Percentiles rank a stretch among this genome's conserved stretches.
Evolutionary conservation across 2,329 filamentous ascomycete genomes (phyloP).

Genomic region (Elsinoe batatas): DNA sequence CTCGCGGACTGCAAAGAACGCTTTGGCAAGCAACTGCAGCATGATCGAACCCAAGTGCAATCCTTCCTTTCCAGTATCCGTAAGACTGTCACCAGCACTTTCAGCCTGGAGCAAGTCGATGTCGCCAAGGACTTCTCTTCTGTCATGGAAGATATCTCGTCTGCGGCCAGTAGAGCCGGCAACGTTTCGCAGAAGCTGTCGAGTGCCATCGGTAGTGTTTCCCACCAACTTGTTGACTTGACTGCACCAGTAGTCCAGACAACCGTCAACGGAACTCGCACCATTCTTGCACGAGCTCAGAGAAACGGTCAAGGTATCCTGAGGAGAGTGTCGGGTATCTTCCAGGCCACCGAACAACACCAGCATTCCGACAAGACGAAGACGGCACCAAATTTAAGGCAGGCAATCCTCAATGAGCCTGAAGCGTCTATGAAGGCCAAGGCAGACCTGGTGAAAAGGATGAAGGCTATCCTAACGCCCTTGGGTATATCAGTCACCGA

Average conservation of each 20-base stretch:
- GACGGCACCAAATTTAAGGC: too few species aligned
- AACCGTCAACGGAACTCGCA: background rate
- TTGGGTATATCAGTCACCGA: too few species aligned
- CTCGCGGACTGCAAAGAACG: background rate
- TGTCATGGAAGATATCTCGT: background rate
- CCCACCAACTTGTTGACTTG: background rate
- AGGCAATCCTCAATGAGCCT: too few species aligned
- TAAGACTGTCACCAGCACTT: background rate
- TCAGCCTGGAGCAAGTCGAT: background rate
- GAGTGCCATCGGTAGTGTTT: background rate
- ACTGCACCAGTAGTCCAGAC: background rate
- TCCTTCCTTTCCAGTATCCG: too few species aligned
- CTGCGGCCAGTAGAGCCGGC: background rate
- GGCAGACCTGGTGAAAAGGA: too few species aligned
- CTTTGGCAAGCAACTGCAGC: background rate
- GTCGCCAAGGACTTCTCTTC: background rate
- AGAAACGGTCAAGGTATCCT: background rate
- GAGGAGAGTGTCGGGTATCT: background rate
- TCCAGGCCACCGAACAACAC: background rate
- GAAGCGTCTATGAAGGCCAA: too few species aligned
- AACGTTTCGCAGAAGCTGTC: background rate
- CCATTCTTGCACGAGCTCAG: slow-evolving; percentile 5
- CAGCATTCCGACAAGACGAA: background rate
- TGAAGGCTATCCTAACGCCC: too few species aligned
- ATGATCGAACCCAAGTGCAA: too few species aligned